Evolutionary conservation across 371 early-diverging fungal genomes (phyloP).

Genomic region (Rhizopus stolonifer): DNA sequence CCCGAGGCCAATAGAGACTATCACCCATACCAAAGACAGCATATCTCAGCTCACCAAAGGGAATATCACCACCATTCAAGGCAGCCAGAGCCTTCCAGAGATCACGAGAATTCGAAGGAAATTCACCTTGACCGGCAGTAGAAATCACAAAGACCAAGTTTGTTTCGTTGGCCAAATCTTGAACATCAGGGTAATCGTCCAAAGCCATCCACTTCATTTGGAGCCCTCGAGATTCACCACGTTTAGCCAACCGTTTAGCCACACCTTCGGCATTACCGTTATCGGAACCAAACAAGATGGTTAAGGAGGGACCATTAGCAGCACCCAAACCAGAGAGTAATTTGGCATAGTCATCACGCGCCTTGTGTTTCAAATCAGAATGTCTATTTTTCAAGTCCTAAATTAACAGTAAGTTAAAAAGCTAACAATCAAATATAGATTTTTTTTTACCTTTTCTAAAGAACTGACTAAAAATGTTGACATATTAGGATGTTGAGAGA

Average conservation of each 20-base stretch:
- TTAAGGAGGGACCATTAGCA: constrained; percentile 76
- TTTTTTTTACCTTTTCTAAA: constrained; percentile 43
- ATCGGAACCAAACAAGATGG: constrained; percentile 88
- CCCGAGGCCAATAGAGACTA: constrained; percentile 93
- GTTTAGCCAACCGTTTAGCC: constrained; percentile 78
- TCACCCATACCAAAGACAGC: constrained; percentile 92
- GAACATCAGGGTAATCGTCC: constrained; percentile 76
- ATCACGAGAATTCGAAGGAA: constrained; percentile 87
- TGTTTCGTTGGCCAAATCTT: constrained; percentile 75
- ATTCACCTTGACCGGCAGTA: constrained; percentile 96
- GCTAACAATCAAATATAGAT: neutral
- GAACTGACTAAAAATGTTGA: constrained; percentile 52
- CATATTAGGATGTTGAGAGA: constrained; percentile 63
- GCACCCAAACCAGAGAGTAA: constrained; percentile 63
- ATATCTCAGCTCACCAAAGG: constrained; percentile 66
- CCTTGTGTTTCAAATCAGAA: constrained; percentile 48
- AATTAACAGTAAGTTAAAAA: neutral
- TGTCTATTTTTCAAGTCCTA: constrained; percentile 56
- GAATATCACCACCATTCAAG: constrained; percentile 57
- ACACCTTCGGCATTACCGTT: constrained; percentile 84
- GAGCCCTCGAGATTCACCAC: constrained; percentile 79
- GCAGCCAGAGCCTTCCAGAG: constrained; percentile 76
- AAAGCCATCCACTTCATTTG: constrained; percentile 71
- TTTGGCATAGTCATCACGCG: constrained; percentile 69
- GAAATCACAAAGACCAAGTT: constrained; percentile 76